Conservation (phyloP, 768 basidiomycete species). For the Rhodotorula kratochvilovae region DNA sequence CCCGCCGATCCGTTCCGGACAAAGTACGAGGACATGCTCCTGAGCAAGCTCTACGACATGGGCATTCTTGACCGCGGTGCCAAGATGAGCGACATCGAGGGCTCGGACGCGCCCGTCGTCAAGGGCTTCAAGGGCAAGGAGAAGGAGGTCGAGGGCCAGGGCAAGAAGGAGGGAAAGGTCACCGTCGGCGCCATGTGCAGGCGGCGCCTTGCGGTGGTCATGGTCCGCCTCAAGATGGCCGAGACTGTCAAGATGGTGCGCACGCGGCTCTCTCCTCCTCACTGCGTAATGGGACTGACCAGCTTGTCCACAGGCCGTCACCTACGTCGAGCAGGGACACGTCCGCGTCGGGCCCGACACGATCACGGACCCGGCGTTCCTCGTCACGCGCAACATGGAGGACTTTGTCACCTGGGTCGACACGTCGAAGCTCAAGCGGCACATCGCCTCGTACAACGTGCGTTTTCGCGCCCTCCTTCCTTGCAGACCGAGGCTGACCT, state of each 20-base stretch:
- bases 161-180: slow-evolving; percentile 67
- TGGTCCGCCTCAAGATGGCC: slow-evolving; percentile 81
- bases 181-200: slow-evolving; percentile 93
- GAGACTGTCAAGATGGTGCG: slow-evolving; percentile 88
- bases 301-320: slow-evolving; percentile 64
- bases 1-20: slow-evolving; percentile 80
- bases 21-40: slow-evolving; percentile 76
- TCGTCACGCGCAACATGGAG: slow-evolving; percentile 95
- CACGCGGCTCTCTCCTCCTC: slow-evolving; percentile 36
- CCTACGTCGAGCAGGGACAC: slow-evolving; percentile 97
- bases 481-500: too few species aligned
- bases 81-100: slow-evolving; percentile 76
- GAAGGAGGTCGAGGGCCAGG: slow-evolving; percentile 35
- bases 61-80: slow-evolving; percentile 80
- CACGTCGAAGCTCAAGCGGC: slow-evolving; percentile 91
- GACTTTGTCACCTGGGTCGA: slow-evolving; percentile 99
- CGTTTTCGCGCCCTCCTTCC: slow-evolving; percentile 51
- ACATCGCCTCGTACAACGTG: slow-evolving; percentile 93
- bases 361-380: slow-evolving; percentile 89
- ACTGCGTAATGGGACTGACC: not conserved
- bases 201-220: slow-evolving; percentile 81
- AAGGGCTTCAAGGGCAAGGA: slow-evolving; percentile 40
- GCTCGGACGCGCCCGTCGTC: slow-evolving; percentile 31
- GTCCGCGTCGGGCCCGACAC: slow-evolving; percentile 94
- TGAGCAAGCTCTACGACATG: slow-evolving; percentile 95